Evolutionary conservation across 1,284 basidiomycete species (phyloP).

Genomic region (Agaricales sp.): DNA sequence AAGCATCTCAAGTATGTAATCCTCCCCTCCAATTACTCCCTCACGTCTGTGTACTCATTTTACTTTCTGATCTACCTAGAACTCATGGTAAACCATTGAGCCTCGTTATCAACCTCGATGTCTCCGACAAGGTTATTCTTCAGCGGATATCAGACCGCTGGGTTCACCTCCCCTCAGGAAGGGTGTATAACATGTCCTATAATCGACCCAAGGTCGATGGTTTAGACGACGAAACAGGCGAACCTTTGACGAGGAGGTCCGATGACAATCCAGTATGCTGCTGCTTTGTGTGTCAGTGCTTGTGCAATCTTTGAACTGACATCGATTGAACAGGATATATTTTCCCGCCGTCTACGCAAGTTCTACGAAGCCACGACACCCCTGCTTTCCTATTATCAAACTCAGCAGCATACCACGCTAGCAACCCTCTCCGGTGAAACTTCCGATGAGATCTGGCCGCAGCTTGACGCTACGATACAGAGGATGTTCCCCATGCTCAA

Average conservation of each 20-base stretch:
- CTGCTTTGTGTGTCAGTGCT: constrained; percentile 5
- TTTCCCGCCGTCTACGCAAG: constrained; percentile 67
- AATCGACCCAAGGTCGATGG: constrained; percentile 86
- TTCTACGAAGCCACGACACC: constrained; percentile 90
- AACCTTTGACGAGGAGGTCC: constrained; percentile 79
- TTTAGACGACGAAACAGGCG: constrained; percentile 87
- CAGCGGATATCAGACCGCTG: constrained; percentile 88
- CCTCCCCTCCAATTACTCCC: too few species aligned
- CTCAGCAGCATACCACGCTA: constrained; percentile 37
- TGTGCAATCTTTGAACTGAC: constrained; percentile 3
- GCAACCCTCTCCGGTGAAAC: constrained; percentile 73
- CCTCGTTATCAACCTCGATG: constrained; percentile 86
- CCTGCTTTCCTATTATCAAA: constrained; percentile 69
- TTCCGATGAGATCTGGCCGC: constrained; percentile 91
- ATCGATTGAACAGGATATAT: constrained; percentile 69
- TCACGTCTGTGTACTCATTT: constrained; percentile 2
- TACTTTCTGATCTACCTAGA: constrained; percentile 21
- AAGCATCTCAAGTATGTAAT: constrained; percentile 51
- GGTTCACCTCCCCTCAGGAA: constrained; percentile 88
- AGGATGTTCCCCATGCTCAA: constrained; percentile 47
- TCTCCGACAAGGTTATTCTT: constrained; percentile 86
- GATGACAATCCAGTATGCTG: constrained; percentile 83
- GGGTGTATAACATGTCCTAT: constrained; percentile 89
- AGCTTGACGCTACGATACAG: constrained; percentile 53
- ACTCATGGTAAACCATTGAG: constrained; percentile 57